Percentiles rank a stretch among this genome's conserved stretches.
phyloP scores from a whole-genome alignment of 306 rosid species.

The Canavalia ensiformis region DNA sequence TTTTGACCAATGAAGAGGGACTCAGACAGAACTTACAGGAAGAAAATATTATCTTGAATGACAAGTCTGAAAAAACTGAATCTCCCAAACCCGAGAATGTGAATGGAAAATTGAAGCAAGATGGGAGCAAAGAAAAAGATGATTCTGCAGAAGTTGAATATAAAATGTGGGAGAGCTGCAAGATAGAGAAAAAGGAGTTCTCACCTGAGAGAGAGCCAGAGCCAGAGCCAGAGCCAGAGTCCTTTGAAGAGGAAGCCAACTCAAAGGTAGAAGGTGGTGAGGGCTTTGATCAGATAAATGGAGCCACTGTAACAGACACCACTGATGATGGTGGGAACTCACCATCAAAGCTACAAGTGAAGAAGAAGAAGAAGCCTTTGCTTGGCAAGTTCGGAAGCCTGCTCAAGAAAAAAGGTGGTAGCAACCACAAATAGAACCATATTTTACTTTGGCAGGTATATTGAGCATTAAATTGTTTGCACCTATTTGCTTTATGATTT shows the following conservation, averaged over 20 bases:
- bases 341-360: conserved; percentile 72
- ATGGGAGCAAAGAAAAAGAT: conserved; percentile 60
- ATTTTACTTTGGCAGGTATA: conserved; percentile 55
- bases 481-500: conserved; percentile 65
- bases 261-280: conserved; percentile 65
- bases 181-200: conserved; percentile 94
- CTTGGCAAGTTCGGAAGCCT: conserved; percentile 91
- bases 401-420: conserved; percentile 84
- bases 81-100: conserved; percentile 52
- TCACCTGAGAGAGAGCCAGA: conserved; percentile 80
- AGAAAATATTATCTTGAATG: conserved; percentile 55
- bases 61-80: conserved; percentile 58
- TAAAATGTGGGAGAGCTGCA: conserved; percentile 97
- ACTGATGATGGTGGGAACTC: conserved; percentile 62
- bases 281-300: conserved; percentile 68
- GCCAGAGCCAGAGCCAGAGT: conserved; percentile 74
- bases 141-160: conserved; percentile 64
- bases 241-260: conserved; percentile 76
- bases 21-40: conserved; percentile 51
- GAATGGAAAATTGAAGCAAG: conserved; percentile 67
- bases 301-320: conserved; percentile 60
- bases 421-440: conserved; percentile 74
- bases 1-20: conserved; percentile 56
- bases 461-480: conserved; percentile 63
- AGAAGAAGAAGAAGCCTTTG: conserved; percentile 92